Conservation (phyloP, 306 rosid genomes). For the Sechiopsis laciniata region DNA sequence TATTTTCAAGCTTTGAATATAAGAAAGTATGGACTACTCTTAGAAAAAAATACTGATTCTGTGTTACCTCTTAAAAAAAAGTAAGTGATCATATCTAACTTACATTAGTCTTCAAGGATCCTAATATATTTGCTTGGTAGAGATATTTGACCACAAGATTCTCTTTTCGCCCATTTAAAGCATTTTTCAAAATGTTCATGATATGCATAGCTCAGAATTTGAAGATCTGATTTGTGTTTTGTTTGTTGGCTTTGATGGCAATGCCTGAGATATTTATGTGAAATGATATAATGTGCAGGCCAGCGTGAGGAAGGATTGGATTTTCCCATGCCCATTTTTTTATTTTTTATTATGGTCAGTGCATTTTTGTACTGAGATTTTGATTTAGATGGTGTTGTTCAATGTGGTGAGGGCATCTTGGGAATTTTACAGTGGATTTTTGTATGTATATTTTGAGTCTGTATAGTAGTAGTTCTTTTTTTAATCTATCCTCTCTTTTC, state of each 20-base stretch:
- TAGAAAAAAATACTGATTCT: no score
- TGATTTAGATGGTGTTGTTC: slow-evolving; percentile 33
- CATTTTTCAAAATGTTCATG: neutral
- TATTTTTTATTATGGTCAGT: slow-evolving; percentile 54
- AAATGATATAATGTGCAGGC: slow-evolving; percentile 62
- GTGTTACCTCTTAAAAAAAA: no score
- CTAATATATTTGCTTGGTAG: neutral
- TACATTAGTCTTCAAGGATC: neutral
- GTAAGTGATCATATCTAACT: neutral
- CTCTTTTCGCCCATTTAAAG: no score
- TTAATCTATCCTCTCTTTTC: neutral
- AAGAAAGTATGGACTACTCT: neutral
- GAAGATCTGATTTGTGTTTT: neutral
- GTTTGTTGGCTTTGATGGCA: neutral
- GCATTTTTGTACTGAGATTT: slow-evolving; percentile 42
- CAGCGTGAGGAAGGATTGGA: slow-evolving; percentile 44
- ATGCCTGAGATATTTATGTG: slow-evolving; percentile 24
- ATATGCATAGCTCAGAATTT: no score
- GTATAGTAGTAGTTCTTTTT: slow-evolving; percentile 16
- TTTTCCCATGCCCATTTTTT: slow-evolving; percentile 53
- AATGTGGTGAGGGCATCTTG: slow-evolving; percentile 30
- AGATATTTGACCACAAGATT: neutral
- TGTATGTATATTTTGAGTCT: slow-evolving; percentile 25
- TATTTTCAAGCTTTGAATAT: neutral
- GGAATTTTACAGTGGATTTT: slow-evolving; percentile 23